phyloP scores from a whole-genome alignment of 1,284 basidiomycete genomes.

The Apiotrichum laibachii region DNA sequence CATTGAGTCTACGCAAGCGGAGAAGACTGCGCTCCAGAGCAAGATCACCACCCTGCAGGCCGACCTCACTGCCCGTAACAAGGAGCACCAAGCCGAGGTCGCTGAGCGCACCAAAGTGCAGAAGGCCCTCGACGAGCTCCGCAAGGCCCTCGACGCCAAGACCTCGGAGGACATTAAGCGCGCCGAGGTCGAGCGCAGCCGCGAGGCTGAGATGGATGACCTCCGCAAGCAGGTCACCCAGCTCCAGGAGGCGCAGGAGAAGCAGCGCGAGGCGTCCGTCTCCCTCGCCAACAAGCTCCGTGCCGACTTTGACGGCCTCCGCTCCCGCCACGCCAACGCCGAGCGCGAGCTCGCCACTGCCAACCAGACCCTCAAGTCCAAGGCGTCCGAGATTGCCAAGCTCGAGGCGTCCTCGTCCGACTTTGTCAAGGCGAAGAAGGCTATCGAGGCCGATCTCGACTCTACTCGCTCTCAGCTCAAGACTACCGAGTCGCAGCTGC shows the following conservation, averaged over 20 bases:
- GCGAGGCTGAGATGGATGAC: slow-evolving; percentile 74
- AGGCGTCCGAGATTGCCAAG: slow-evolving; percentile 56
- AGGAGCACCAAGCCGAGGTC: slow-evolving; percentile 60
- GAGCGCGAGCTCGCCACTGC: slow-evolving; percentile 57
- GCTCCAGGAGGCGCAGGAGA: slow-evolving; percentile 36
- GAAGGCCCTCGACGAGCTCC: slow-evolving; percentile 79
- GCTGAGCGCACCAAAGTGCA: slow-evolving; percentile 64
- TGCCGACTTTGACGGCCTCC: slow-evolving; percentile 50
- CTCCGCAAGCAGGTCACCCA: slow-evolving; percentile 65
- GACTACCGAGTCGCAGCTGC: slow-evolving; percentile 66
- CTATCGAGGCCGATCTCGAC: slow-evolving; percentile 62
- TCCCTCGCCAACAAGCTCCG: slow-evolving; percentile 47
- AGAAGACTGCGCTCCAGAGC: slow-evolving; percentile 61
- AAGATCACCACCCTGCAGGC: slow-evolving; percentile 66
- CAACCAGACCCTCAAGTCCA: slow-evolving; percentile 58
- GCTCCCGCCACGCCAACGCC: slow-evolving; percentile 56
- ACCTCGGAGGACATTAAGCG: slow-evolving; percentile 79
- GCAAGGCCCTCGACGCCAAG: slow-evolving; percentile 76
- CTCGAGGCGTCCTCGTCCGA: slow-evolving; percentile 60
- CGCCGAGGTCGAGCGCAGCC: slow-evolving; percentile 79
- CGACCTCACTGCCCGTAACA: slow-evolving; percentile 65
- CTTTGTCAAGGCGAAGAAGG: slow-evolving; percentile 68
- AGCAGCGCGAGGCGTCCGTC: slow-evolving; percentile 29
- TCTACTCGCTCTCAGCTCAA: slow-evolving; percentile 67
- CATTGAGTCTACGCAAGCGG: slow-evolving; percentile 43